phyloP scores from a whole-genome alignment of 2,329 filamentous ascomycete genomes.

The Fonsecaea erecta region DNA sequence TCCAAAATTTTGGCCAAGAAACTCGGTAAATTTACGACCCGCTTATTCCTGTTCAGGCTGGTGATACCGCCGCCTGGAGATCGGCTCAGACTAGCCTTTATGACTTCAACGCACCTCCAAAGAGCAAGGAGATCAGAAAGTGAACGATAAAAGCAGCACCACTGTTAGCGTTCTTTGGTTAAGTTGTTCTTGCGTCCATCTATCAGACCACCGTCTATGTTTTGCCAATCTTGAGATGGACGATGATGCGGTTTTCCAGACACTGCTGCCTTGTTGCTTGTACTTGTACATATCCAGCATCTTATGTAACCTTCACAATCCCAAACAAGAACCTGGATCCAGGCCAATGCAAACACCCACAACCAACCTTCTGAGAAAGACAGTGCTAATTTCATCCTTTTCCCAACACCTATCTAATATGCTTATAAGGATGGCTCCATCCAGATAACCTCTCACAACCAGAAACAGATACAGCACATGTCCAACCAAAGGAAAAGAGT shows the following conservation, averaged over 20 bases:
- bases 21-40: neutral
- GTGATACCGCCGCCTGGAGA: neutral
- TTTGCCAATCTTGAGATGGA: neutral
- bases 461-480: neutral
- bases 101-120: neutral
- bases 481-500: neutral
- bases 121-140: too few relatives aligned
- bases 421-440: neutral
- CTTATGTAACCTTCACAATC: too few relatives aligned
- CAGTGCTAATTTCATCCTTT: neutral
- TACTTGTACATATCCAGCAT: too few relatives aligned
- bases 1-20: constrained; percentile 21
- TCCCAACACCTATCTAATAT: neutral
- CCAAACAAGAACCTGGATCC: neutral
- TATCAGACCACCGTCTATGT: neutral
- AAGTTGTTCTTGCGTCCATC: too few relatives aligned
- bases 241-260: neutral
- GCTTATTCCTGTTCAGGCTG: neutral
- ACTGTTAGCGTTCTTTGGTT: neutral
- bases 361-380: neutral
- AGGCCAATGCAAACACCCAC: neutral
- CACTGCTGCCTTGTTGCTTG: neutral
- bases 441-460: neutral
- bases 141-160: neutral
- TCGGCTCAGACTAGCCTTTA: neutral